phyloP scores from a whole-genome alignment of 352 stramenopile genomes.

The Salisapilia sapeloensis region DNA sequence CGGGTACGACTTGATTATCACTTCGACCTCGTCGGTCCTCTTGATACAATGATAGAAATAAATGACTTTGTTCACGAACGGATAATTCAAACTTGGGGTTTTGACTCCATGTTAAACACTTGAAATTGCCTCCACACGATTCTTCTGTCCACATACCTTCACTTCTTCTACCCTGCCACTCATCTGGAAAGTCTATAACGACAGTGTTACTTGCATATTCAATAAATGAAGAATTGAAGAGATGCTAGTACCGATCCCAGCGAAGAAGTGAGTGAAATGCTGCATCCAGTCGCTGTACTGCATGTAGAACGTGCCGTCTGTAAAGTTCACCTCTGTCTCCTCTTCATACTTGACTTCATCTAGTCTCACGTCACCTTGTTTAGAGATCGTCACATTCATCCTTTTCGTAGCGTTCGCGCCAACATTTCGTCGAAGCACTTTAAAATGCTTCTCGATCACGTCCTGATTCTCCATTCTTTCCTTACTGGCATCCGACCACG shows the following conservation, averaged over 20 bases:
- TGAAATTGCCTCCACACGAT: slow-evolving; percentile 64
- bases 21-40: slow-evolving; percentile 59
- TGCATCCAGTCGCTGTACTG: slow-evolving; percentile 72
- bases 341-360: slow-evolving; percentile 64
- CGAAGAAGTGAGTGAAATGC: slow-evolving; percentile 85
- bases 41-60: slow-evolving; percentile 68
- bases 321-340: slow-evolving; percentile 57
- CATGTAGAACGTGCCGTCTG: slow-evolving; percentile 89
- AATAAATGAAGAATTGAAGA: neutral
- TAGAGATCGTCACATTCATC: slow-evolving; percentile 35
- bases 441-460: slow-evolving; percentile 60
- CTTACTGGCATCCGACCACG: slow-evolving; percentile 68
- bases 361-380: slow-evolving; percentile 22
- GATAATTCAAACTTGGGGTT: slow-evolving; percentile 72
- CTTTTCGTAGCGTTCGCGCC: slow-evolving; percentile 47
- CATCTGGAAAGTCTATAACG: slow-evolving; percentile 68
- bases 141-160: slow-evolving; percentile 62
- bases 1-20: slow-evolving; percentile 56
- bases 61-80: slow-evolving; percentile 31
- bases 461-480: slow-evolving; percentile 67
- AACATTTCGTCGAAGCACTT: slow-evolving; percentile 42
- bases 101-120: slow-evolving; percentile 75
- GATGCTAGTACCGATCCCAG: slow-evolving; percentile 66
- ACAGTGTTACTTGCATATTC: neutral
- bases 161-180: slow-evolving; percentile 61